These are phyloP conservation scores for Suhomyces xylopsoci DNA, from an alignment of 805 yeast species.

Conservation along the genomic window DNA sequence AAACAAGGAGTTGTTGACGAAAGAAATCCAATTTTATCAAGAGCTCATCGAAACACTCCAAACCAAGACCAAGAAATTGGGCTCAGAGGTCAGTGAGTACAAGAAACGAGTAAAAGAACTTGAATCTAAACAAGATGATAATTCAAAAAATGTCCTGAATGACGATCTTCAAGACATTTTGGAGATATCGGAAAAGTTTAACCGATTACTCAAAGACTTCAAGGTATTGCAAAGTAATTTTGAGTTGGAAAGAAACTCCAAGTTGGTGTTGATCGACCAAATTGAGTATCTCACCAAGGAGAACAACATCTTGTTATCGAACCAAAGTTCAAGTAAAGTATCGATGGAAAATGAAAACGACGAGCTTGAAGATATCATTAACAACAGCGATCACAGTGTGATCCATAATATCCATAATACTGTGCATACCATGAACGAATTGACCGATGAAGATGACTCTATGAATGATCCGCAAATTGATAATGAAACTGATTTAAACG, in stretches of 20 bases:
- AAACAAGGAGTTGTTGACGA: conserved; percentile 24
- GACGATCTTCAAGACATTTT: conserved; percentile 10
- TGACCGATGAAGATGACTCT: conserved; percentile 14
- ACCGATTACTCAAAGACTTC: conserved; percentile 31
- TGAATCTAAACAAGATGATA: not conserved
- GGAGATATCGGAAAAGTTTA: conserved; percentile 24
- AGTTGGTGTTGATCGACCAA: conserved; percentile 52
- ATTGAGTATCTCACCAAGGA: conserved; percentile 47
- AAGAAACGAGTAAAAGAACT: conserved; percentile 5
- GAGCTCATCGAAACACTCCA: conserved; percentile 33
- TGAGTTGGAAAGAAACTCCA: conserved; percentile 53
- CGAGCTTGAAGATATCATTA: conserved; percentile 2
- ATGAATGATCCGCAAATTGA: conserved; percentile 4
- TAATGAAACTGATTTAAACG: conserved; percentile 6
- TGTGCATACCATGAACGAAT: conserved; percentile 23
- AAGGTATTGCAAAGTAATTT: conserved; percentile 46
- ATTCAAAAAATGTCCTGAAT: not conserved
- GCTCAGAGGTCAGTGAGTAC: conserved; percentile 14
- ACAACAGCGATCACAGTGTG: conserved; percentile 2
- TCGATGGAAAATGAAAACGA: conserved; percentile 5
- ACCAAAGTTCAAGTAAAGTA: conserved; percentile 9
- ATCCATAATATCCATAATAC: conserved; percentile 4
- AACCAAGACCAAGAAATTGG: conserved; percentile 18
- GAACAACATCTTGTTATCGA: conserved; percentile 13
- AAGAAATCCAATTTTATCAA: conserved; percentile 31